Evolutionary conservation across 2,329 filamentous ascomycete genomes (phyloP), one percentile per base, ranked within the genome.

Genomic region (Dactylonectria macrodidyma): DNA sequence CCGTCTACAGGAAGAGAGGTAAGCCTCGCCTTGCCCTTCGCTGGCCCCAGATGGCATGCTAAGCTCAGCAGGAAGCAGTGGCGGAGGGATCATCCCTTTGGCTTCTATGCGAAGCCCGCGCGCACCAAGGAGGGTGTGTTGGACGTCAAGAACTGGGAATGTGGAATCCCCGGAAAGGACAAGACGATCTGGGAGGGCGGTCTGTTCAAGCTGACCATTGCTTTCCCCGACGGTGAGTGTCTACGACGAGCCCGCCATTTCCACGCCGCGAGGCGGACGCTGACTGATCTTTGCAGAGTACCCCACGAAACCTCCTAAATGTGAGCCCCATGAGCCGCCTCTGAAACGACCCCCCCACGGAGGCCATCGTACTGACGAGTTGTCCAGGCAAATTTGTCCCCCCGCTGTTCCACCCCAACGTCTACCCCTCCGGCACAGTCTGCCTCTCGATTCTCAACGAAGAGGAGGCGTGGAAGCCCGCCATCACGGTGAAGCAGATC

Each of bases 161-260:
- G 96, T 78, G 95, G 95, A 50, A 93, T 99, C 50, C 96, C 96
- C 3, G 96, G 97, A 77, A 98, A 97, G 80, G 92, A 97, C 68
- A 96, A 97, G 85, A 99, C 97, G 0, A 91, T 98, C 24, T 99
- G 96, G 96, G 95, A 97, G 78, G 95, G 95, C n/a, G 96, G 96
- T 2, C 84, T 98, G 11, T 98, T 98, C 86, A 99, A 98, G 85
- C 85, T 99, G 66, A 94, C 93, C 65, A 92, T 99, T 76, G 90
- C 89, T 11, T 99, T 99, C 76, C 96, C 97, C 0, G 96, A 99
- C 77, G 95, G 95, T 96, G 83, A 81, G 90, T 71, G 38, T 34
- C 41, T 59, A 59, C 36, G 58, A 60, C 3, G n/a, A 26, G 30
- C 47, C 56, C 59, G 55, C 34, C 16, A 26, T 54, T 58, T 36